phyloP scores from a whole-genome alignment of 768 basidiomycete species.

The Chalciporus pseudorubinellus region DNA sequence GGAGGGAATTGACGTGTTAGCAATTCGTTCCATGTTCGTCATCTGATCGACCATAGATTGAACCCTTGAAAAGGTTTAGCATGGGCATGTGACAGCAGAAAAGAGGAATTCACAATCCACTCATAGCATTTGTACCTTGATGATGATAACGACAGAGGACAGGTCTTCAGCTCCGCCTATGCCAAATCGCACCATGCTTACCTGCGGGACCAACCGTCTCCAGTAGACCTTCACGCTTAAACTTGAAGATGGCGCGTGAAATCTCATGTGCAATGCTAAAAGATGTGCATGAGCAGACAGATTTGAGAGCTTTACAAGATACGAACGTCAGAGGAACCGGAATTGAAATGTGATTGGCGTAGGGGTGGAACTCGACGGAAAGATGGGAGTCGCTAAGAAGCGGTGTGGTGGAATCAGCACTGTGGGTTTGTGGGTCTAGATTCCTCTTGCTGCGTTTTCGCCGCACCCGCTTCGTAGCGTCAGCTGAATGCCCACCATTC shows the following conservation, averaged over 20 bases:
- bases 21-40: conserved; percentile 85
- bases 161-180: conserved; percentile 1
- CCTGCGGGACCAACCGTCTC: conserved; percentile 91
- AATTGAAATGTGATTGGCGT: conserved; percentile 58
- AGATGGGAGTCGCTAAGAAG: conserved; percentile 55
- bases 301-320: background rate
- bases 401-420: conserved; percentile 51
- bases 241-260: conserved; percentile 62
- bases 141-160: background rate
- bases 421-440: conserved; percentile 15
- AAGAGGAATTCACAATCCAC: conserved; percentile 47
- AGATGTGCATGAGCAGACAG: background rate
- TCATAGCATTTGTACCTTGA: conserved; percentile 75
- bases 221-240: conserved; percentile 76
- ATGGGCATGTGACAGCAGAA: background rate
- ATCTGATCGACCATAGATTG: conserved; percentile 85
- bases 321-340: conserved; percentile 80
- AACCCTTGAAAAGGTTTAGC: conserved; percentile 43
- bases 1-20: conserved; percentile 80
- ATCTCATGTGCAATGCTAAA: conserved; percentile 81
- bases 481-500: conserved; percentile 25
- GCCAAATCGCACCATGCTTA: conserved; percentile 24
- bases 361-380: conserved; percentile 58
- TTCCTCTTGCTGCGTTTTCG: conserved; percentile 69
- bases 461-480: conserved; percentile 67